Conservation (phyloP, 345 rosid genomes). For the Boechera retrofracta region DNA sequence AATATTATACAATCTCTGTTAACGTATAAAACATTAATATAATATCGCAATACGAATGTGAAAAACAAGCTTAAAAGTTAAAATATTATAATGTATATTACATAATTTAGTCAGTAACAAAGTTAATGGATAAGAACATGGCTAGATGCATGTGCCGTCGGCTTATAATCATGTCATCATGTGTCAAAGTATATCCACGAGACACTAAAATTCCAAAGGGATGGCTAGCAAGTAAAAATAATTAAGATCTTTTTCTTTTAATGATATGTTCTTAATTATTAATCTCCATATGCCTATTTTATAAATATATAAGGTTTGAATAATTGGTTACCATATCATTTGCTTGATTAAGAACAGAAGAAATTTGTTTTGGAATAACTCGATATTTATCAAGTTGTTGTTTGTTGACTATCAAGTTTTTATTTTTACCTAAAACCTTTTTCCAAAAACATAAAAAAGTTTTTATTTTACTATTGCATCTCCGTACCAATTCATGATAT, state of each 20-base stretch:
- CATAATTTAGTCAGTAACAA: constrained; percentile 4
- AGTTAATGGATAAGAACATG: constrained; percentile 33
- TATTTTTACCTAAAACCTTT: background rate
- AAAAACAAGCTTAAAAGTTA: constrained; percentile 24
- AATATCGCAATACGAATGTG: constrained; percentile 19
- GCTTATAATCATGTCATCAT: constrained; percentile 14
- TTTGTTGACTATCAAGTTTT: background rate
- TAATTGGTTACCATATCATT: background rate
- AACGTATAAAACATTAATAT: constrained; percentile 11
- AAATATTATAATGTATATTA: constrained; percentile 7
- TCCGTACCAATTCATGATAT: background rate
- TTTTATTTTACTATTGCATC: background rate
- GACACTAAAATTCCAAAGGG: constrained; percentile 15
- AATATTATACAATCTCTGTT: constrained; percentile 16
- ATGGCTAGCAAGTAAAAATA: constrained; percentile 11
- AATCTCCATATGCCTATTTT: background rate
- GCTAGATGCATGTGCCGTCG: constrained; percentile 30
- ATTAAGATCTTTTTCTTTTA: background rate
- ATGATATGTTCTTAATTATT: background rate
- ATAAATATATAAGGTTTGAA: constrained; percentile 19
- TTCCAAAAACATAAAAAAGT: background rate
- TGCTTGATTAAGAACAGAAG: background rate
- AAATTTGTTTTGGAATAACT: background rate
- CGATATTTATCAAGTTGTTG: background rate
- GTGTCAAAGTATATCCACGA: constrained; percentile 20